A percentile compares a stretch with the other conserved stretches of the same genome.
phyloP scores from a whole-genome alignment of 2,329 filamentous ascomycete genomes.

The Verticillium longisporum region DNA sequence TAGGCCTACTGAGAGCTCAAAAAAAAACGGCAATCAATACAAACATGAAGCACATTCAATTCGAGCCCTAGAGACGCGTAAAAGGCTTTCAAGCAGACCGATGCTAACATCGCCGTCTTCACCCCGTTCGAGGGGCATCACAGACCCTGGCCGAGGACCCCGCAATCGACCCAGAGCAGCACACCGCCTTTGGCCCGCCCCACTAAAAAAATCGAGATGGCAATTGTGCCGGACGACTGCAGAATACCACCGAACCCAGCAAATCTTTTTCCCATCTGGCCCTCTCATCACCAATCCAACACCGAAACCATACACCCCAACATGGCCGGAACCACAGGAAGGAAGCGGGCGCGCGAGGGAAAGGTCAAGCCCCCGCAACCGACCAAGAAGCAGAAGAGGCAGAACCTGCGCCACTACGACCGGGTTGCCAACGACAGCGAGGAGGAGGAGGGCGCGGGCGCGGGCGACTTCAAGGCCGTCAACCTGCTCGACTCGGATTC shows the following conservation, averaged over 20 bases:
- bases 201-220: constrained; percentile 1
- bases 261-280: not conserved
- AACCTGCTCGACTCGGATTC: constrained; percentile 49
- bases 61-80: too few relatives aligned
- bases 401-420: constrained; percentile 45
- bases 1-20: too few relatives aligned
- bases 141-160: not conserved
- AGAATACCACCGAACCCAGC: not conserved
- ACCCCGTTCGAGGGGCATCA: not conserved
- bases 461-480: constrained; percentile 39
- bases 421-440: constrained; percentile 23
- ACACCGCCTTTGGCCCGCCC: not conserved
- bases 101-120: not conserved
- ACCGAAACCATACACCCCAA: not conserved
- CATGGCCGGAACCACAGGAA: constrained; percentile 21
- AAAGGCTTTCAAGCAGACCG: too few relatives aligned
- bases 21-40: too few relatives aligned
- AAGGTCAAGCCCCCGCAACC: constrained; percentile 30
- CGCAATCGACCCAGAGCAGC: not conserved
- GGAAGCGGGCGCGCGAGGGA: constrained; percentile 25
- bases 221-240: not conserved
- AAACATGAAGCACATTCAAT: too few relatives aligned
- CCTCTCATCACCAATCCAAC: not conserved
- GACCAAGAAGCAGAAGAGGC: constrained; percentile 39
- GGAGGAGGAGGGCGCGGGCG: constrained; percentile 20